Evolutionary conservation across 1,284 basidiomycete species (phyloP).

Genomic region (Ceratobasidium sp.): DNA sequence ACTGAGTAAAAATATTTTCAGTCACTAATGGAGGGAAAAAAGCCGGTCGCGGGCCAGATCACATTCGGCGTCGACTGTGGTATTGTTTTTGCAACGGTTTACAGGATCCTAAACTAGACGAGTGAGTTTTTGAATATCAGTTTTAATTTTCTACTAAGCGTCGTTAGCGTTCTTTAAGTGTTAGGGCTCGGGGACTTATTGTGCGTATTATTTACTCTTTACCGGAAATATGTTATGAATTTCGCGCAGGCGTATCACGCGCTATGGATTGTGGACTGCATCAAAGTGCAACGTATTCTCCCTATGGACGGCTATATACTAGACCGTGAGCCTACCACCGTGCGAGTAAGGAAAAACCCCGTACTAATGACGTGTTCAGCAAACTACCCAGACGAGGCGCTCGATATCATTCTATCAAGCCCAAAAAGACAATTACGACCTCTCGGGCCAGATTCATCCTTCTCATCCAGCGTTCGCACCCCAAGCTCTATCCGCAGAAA

Average conservation of each 20-base stretch:
- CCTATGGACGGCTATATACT: constrained; percentile 32
- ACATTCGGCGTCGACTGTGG: constrained; percentile 38
- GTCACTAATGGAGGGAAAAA: constrained; percentile 40
- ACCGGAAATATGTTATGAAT: neutral
- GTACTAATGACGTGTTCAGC: neutral
- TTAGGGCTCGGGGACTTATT: constrained; percentile 30
- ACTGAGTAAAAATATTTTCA: neutral
- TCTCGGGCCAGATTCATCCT: constrained; percentile 7
- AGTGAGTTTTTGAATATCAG: constrained; percentile 8
- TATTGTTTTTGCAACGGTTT: constrained; percentile 44
- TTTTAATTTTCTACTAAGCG: neutral
- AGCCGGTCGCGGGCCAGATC: constrained; percentile 36
- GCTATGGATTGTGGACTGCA: constrained; percentile 31
- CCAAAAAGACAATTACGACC: constrained; percentile 24
- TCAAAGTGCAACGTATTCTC: constrained; percentile 24
- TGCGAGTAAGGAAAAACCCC: neutral
- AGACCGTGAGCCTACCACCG: constrained; percentile 2
- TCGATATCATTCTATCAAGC: constrained; percentile 30
- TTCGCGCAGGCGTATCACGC: constrained; percentile 31
- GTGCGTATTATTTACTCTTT: neutral
- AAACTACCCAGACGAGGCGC: neutral
- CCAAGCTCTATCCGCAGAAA: neutral
- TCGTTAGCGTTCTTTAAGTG: constrained; percentile 32
- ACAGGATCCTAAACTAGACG: constrained; percentile 37
- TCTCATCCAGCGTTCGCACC: constrained; percentile 6